Percentiles rank a stretch among this genome's conserved stretches.
Conservation (phyloP, 2,329 filamentous ascomycete genomes). For the Fusarium sp. region DNA sequence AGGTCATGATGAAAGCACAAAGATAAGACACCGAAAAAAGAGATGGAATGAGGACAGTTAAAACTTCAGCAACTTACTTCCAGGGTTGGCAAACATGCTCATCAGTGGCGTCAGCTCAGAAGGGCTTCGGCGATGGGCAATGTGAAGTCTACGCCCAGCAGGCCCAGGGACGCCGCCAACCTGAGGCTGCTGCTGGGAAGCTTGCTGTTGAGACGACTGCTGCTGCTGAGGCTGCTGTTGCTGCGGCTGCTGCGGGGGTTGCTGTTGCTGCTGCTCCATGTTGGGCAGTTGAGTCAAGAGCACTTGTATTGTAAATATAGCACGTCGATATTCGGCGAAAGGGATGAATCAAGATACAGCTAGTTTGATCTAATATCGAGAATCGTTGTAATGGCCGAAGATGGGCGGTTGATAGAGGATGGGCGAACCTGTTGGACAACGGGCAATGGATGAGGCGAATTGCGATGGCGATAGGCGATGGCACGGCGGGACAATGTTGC, state of each 20-base stretch:
- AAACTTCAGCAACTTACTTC: conserved; percentile 65
- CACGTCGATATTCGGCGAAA: conserved; percentile 56
- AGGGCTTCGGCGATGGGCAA: conserved; percentile 95
- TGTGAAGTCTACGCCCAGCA: conserved; percentile 90
- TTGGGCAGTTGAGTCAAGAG: conserved; percentile 60
- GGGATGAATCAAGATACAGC: conserved; percentile 40
- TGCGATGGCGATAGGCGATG: conserved; percentile 48
- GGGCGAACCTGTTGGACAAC: conserved; percentile 42
- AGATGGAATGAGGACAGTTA: conserved; percentile 2
- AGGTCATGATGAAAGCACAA: conserved; percentile 14
- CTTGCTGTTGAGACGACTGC: conserved; percentile 67
- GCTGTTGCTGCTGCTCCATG: conserved; percentile 68
- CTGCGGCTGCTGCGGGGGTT: conserved; percentile 69
- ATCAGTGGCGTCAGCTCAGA: conserved; percentile 97
- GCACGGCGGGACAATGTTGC: conserved; percentile 51
- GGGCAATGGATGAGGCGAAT: conserved; percentile 45
- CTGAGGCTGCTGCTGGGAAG: conserved; percentile 61
- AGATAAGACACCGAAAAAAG: not conserved
- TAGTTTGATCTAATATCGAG: conserved; percentile 41
- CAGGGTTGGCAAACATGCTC: conserved; percentile 83
- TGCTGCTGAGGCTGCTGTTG: conserved; percentile 68
- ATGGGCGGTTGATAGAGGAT: conserved; percentile 42
- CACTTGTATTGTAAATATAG: conserved; percentile 47
- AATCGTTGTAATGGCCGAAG: conserved; percentile 41
- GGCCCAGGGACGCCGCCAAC: conserved; percentile 75